Percentiles rank a stretch among this genome's conserved stretches.
These are phyloP conservation scores for Backusella sp. DNA, from an alignment of 192 early-diverging fungal species.

Conservation along the genomic window DNA sequence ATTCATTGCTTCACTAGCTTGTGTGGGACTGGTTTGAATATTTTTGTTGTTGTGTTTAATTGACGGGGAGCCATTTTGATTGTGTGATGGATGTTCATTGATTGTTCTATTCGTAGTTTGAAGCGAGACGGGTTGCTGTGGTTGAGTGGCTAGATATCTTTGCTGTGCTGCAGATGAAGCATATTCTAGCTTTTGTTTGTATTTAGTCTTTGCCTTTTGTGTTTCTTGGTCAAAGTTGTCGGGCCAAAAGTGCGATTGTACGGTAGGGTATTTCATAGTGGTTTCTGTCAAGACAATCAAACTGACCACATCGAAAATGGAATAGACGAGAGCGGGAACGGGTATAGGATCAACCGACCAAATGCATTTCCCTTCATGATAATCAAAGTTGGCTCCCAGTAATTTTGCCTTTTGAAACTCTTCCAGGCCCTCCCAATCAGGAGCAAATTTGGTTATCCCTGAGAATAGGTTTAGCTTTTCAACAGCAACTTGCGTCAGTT, in stretches of 20 bases:
- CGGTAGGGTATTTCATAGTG: neutral
- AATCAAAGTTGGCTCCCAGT: slow-evolving; percentile 6
- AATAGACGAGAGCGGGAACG: slow-evolving; percentile 24
- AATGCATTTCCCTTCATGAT: slow-evolving; percentile 15
- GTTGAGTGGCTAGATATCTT: neutral
- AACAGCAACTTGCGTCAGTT: neutral
- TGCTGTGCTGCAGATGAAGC: neutral
- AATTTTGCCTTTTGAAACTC: slow-evolving; percentile 29
- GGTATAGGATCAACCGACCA: slow-evolving; percentile 30
- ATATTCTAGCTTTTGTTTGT: neutral
- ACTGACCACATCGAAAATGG: slow-evolving; percentile 35
- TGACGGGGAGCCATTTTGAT: neutral
- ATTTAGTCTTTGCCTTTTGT: neutral
- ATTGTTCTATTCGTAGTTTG: neutral
- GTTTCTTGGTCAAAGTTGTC: neutral
- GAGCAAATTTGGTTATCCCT: slow-evolving; percentile 22
- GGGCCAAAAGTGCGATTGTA: slow-evolving; percentile 11
- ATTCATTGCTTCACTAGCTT: neutral
- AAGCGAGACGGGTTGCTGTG: neutral
- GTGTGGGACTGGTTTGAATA: neutral
- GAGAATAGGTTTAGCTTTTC: slow-evolving; percentile 19
- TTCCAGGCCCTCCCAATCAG: slow-evolving; percentile 23
- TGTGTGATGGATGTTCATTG: neutral
- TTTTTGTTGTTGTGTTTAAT: neutral
- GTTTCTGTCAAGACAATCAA: slow-evolving; percentile 24